Evolutionary conservation across 2,329 filamentous ascomycete genomes (phyloP).

Genomic region (Lasiodiplodia sp.): DNA sequence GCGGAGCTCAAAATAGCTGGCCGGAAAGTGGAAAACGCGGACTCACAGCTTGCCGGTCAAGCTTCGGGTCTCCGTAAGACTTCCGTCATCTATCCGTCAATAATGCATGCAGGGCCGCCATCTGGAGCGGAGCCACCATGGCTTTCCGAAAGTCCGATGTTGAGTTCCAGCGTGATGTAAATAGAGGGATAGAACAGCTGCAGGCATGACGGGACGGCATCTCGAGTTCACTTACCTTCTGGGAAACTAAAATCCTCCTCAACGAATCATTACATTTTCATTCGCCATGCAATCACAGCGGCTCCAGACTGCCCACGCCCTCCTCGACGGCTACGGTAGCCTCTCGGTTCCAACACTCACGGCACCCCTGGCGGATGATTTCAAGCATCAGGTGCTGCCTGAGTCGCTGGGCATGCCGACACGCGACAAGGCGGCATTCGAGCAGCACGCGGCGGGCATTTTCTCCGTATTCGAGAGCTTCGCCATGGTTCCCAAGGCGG

Average conservation of each 20-base stretch:
- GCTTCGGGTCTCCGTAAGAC: conserved; percentile 24
- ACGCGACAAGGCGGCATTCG: conserved; percentile 47
- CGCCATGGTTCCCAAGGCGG: conserved; percentile 45
- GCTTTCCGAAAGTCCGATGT: not conserved
- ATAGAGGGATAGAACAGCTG: not conserved
- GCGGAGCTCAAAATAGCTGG: not conserved
- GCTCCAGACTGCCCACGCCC: conserved; percentile 39
- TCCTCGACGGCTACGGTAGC: conserved; percentile 51
- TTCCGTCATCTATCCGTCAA: not conserved
- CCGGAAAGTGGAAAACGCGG: not conserved
- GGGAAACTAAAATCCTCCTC: not conserved
- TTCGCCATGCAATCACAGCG: conserved; percentile 32
- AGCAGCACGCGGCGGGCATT: conserved; percentile 49
- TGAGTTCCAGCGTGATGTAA: not conserved
- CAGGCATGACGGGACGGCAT: not conserved
- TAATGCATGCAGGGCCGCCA: not conserved
- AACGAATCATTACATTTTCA: not conserved
- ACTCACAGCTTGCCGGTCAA: not conserved
- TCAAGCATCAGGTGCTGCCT: conserved; percentile 52
- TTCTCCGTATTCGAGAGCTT: conserved; percentile 53
- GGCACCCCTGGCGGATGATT: conserved; percentile 44
- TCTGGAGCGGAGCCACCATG: not conserved
- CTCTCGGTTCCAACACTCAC: conserved; percentile 50
- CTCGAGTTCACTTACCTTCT: not conserved
- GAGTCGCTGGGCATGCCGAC: conserved; percentile 49